phyloP scores from a whole-genome alignment of 306 rosid genomes.

The Vigna nakashimae region DNA sequence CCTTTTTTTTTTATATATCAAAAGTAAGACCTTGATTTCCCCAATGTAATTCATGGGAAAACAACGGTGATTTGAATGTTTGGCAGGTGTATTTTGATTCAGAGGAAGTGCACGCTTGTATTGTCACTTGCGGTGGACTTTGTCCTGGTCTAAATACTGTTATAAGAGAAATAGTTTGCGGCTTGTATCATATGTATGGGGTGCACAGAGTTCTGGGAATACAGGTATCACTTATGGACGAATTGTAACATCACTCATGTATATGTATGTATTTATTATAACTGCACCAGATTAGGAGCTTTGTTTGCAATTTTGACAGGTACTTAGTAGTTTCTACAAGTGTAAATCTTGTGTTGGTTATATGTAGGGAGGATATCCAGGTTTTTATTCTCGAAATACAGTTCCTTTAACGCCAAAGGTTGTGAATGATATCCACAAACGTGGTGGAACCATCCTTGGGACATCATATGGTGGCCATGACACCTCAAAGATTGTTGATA shows the following conservation, averaged over 20 bases:
- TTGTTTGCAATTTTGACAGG: neutral
- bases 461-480: constrained; percentile 97
- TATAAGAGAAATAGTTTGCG: constrained; percentile 91
- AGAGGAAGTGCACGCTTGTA: constrained; percentile 84
- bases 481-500: constrained; percentile 86
- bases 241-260: neutral
- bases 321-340: neutral
- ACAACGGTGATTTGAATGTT: constrained; percentile 32
- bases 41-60: neutral
- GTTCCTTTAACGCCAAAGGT: constrained; percentile 75
- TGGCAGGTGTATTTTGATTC: constrained; percentile 76
- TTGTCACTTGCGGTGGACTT: constrained; percentile 96
- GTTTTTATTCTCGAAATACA: constrained; percentile 81
- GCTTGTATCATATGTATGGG: constrained; percentile 85
- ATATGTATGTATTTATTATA: neutral
- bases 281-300: neutral
- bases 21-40: neutral
- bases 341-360: constrained; percentile 30
- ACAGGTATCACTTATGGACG: constrained; percentile 48
- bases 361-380: constrained; percentile 88
- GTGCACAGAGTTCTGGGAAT: constrained; percentile 83
- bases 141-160: constrained; percentile 98
- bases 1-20: neutral
- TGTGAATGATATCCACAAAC: constrained; percentile 93
- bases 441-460: constrained; percentile 91